Conservation (phyloP, 148 eudicot species). For the Limonium bicolor region DNA sequence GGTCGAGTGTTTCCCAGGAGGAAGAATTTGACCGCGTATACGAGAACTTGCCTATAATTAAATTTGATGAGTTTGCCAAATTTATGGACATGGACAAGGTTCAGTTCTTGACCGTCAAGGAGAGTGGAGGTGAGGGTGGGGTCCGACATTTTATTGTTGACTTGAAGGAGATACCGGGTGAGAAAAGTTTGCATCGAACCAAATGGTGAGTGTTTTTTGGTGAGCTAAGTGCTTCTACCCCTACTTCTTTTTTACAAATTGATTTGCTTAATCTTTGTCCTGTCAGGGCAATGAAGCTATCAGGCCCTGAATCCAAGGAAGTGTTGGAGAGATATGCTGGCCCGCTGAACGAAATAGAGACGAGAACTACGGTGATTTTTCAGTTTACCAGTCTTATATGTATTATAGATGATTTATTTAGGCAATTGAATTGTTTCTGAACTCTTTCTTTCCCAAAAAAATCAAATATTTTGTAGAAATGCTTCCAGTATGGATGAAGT, state of each 20-base stretch:
- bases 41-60: conserved; percentile 45
- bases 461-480: too few species aligned
- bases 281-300: conserved; percentile 67
- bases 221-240: not conserved
- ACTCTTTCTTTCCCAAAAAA: too few species aligned
- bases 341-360: conserved; percentile 55
- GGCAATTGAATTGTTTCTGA: too few species aligned
- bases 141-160: conserved; percentile 57
- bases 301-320: conserved; percentile 26
- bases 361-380: conserved; percentile 35
- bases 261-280: conserved; percentile 2
- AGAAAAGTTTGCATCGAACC: conserved; percentile 55
- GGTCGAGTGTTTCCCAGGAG: conserved; percentile 52
- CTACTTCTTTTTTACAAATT: not conserved
- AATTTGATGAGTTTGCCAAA: conserved; percentile 44
- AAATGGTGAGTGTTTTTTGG: conserved; percentile 36
- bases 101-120: conserved; percentile 48
- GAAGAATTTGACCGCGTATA: conserved; percentile 42
- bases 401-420: too few species aligned
- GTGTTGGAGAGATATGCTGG: conserved; percentile 49
- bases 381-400: too few species aligned
- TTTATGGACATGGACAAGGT: conserved; percentile 41
- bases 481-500: too few species aligned
- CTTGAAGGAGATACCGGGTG: conserved; percentile 63
- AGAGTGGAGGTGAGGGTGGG: conserved; percentile 21